A percentile compares a stretch with the other conserved stretches of the same genome.
Conservation (phyloP, 768 basidiomycete species). For the Boletus rubropictus region DNA sequence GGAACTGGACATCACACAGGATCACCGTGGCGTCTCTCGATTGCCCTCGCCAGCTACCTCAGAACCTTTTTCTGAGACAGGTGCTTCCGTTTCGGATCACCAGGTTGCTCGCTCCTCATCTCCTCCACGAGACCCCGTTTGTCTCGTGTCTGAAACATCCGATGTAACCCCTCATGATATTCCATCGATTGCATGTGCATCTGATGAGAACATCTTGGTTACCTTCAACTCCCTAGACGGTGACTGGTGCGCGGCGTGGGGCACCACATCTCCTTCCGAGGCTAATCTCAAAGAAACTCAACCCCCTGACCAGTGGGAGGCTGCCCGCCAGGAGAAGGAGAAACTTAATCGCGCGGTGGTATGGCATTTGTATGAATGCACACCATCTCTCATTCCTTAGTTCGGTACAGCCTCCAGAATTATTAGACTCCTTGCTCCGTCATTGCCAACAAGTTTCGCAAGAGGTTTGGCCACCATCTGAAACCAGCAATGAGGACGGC, state of each 20-base stretch:
- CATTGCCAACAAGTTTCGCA: constrained; percentile 48
- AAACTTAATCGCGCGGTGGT: constrained; percentile 61
- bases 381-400: constrained; percentile 16
- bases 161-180: constrained; percentile 36
- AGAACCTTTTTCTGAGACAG: neutral
- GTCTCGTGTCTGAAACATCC: constrained; percentile 13
- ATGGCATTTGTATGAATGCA: constrained; percentile 28
- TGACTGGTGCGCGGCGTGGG: constrained; percentile 44
- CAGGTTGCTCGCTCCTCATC: neutral
- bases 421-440: constrained; percentile 50
- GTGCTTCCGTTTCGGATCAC: neutral
- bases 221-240: neutral
- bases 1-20: constrained; percentile 1
- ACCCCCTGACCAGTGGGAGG: constrained; percentile 61
- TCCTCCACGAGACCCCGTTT: neutral
- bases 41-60: neutral
- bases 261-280: constrained; percentile 13
- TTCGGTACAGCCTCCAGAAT: constrained; percentile 57
- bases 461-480: constrained; percentile 46
- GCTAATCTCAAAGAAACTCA: constrained; percentile 15
- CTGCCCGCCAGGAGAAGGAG: constrained; percentile 51
- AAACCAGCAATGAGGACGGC: constrained; percentile 26
- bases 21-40: neutral
- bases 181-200: constrained; percentile 26
- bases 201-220: neutral